A percentile compares a stretch with the other conserved stretches of the same genome.
These are phyloP conservation scores for Raddia guianensis DNA, from an alignment of 176 grass and related monocot species.

Conservation along the genomic window DNA sequence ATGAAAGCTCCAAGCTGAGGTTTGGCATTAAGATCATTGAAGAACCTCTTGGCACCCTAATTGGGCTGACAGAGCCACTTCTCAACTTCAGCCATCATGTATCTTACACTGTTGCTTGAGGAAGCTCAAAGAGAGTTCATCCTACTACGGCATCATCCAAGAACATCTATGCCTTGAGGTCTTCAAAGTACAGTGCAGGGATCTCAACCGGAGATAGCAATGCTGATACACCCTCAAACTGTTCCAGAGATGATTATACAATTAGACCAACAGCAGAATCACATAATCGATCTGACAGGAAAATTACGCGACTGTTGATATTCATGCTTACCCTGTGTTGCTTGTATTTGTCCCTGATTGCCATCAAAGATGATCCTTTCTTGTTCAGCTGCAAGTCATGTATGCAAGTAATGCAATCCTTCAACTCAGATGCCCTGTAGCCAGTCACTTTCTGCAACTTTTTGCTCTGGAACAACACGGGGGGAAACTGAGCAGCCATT, in stretches of 20 bases:
- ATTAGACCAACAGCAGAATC: constrained; percentile 37
- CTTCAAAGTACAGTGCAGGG: constrained; percentile 54
- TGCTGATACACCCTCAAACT: constrained; percentile 78
- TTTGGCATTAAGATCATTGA: constrained; percentile 30
- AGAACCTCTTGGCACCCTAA: constrained; percentile 2
- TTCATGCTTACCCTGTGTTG: constrained; percentile 67
- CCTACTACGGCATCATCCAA: not conserved
- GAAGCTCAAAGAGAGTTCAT: constrained; percentile 13
- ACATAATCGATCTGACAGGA: constrained; percentile 3
- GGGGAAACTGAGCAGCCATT: constrained; percentile 13
- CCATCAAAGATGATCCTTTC: constrained; percentile 50
- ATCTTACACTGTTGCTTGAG: constrained; percentile 13
- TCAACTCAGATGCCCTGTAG: constrained; percentile 70
- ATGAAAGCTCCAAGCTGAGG: constrained; percentile 14
- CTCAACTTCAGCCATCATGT: constrained; percentile 5
- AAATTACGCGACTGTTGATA: constrained; percentile 3
- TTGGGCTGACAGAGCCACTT: not conserved
- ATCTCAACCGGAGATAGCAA: constrained; percentile 68
- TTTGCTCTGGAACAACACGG: constrained; percentile 57
- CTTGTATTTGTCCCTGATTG: constrained; percentile 82
- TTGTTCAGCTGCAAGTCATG: constrained; percentile 74
- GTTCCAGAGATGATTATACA: constrained; percentile 47
- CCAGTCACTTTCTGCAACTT: constrained; percentile 59
- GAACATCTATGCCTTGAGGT: constrained; percentile 32
- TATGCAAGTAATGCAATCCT: constrained; percentile 62